Percentiles rank a stretch among this genome's conserved stretches.
phyloP scores from a whole-genome alignment of 169 alveolate species.

The Neospora caninum region DNA sequence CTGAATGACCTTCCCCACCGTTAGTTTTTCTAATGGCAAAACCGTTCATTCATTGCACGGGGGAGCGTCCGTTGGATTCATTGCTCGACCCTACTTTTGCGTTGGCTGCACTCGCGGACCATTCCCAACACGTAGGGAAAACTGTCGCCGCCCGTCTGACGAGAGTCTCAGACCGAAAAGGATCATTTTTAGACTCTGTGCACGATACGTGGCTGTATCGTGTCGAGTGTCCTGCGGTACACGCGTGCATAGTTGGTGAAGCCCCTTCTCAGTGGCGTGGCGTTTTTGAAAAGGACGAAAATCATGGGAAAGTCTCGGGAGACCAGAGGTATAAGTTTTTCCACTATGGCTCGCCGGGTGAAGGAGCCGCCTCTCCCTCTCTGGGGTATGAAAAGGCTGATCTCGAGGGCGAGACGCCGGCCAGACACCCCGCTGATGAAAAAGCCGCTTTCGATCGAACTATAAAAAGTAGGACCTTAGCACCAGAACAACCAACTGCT shows the following conservation, averaged over 20 bases:
- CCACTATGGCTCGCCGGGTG: not conserved
- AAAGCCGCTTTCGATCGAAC: not conserved
- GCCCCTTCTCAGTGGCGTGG: not conserved
- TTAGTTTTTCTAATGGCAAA: not conserved
- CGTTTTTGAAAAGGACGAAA: not conserved
- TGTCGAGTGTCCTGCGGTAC: not conserved
- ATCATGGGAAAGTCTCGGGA: not conserved
- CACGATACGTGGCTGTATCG: conserved; percentile 1
- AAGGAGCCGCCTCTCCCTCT: not conserved
- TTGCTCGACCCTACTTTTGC: not conserved
- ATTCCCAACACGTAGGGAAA: conserved; percentile 8
- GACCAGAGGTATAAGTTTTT: not conserved
- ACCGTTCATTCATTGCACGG: not conserved
- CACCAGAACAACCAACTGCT: no score
- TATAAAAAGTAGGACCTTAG: not conserved
- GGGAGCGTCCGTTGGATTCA: not conserved
- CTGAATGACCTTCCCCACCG: no score
- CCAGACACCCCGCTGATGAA: not conserved
- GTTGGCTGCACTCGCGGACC: not conserved
- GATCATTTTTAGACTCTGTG: not conserved
- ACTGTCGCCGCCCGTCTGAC: conserved; percentile 2
- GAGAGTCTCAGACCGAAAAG: not conserved
- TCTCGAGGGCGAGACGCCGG: not conserved
- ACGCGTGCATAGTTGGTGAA: not conserved
- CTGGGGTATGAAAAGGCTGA: not conserved